A percentile compares a stretch with the other conserved stretches of the same genome.
These are phyloP conservation scores for Tagetes patula DNA, from an alignment of 129 eudicot species.

Conservation along the genomic window DNA sequence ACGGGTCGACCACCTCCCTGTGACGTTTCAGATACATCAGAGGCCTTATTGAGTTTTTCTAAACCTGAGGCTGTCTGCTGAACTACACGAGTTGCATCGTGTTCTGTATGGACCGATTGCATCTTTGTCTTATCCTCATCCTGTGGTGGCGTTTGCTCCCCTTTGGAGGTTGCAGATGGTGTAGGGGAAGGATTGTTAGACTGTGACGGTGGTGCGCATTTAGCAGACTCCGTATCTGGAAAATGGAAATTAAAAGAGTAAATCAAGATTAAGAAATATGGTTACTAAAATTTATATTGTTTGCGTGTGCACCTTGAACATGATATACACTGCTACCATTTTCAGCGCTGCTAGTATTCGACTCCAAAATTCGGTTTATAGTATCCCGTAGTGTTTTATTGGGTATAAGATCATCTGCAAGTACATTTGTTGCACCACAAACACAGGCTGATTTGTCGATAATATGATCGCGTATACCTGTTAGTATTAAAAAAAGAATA, in stretches of 20 bases:
- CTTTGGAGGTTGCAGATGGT: constrained; percentile 85
- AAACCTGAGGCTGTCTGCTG: constrained; percentile 41
- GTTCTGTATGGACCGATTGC: constrained; percentile 40
- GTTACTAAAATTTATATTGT: not conserved
- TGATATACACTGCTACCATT: constrained; percentile 76
- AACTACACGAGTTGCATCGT: constrained; percentile 29
- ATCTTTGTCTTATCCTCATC: constrained; percentile 44
- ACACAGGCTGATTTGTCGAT: constrained; percentile 75
- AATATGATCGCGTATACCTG: constrained; percentile 91
- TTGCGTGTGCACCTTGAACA: constrained; percentile 61
- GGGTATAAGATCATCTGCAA: constrained; percentile 93
- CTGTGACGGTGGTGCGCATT: constrained; percentile 60
- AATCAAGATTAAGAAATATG: not conserved
- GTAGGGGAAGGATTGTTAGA: constrained; percentile 71
- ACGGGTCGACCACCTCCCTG: constrained; percentile 65
- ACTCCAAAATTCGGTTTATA: constrained; percentile 76
- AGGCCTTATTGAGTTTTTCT: constrained; percentile 42
- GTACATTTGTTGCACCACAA: constrained; percentile 87
- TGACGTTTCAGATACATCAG: constrained; percentile 76
- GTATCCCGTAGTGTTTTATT: constrained; percentile 85
- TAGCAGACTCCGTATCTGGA: constrained; percentile 83
- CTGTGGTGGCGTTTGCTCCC: constrained; percentile 53
- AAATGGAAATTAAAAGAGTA: not conserved
- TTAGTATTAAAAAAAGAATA: not conserved
- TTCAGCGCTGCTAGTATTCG: constrained; percentile 77